Percentiles rank a stretch among this genome's conserved stretches.
These are phyloP conservation scores for Blastomyces emzantsi DNA, from an alignment of 2,329 filamentous ascomycete species.

Conservation along the genomic window DNA sequence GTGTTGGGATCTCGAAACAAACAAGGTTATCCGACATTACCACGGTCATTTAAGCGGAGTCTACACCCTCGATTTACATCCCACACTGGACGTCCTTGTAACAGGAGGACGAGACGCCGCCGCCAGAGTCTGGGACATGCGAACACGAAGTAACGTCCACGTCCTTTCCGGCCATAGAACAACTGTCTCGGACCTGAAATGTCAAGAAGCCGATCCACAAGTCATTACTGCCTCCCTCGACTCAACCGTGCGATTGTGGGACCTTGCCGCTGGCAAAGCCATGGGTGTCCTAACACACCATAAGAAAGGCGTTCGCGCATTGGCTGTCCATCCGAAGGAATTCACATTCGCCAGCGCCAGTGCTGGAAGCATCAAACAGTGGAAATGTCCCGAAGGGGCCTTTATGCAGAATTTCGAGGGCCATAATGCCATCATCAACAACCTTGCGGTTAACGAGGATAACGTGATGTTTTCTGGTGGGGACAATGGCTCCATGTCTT, in stretches of 20 bases:
- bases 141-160: constrained; percentile 89
- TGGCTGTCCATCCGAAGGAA: constrained; percentile 79
- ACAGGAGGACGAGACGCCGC: constrained; percentile 93
- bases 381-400: constrained; percentile 95
- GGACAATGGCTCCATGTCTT: constrained; percentile 92
- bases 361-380: constrained; percentile 94
- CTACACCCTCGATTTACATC: constrained; percentile 87
- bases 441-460: constrained; percentile 83
- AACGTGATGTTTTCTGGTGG: constrained; percentile 92
- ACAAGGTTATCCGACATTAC: constrained; percentile 96
- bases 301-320: constrained; percentile 87
- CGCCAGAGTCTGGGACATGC: constrained; percentile 96
- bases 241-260: constrained; percentile 85
- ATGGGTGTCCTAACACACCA: constrained; percentile 96
- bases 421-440: constrained; percentile 95
- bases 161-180: constrained; percentile 84
- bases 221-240: constrained; percentile 91
- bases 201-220: constrained; percentile 93
- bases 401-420: constrained; percentile 99
- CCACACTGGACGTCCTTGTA: constrained; percentile 86
- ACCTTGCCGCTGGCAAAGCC: constrained; percentile 89
- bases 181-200: constrained; percentile 81
- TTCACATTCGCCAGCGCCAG: constrained; percentile 95
- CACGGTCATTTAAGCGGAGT: constrained; percentile 95
- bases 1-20: constrained; percentile 99